Conservation (phyloP, 768 basidiomycete species). For the Leccinum pellstonianum region DNA sequence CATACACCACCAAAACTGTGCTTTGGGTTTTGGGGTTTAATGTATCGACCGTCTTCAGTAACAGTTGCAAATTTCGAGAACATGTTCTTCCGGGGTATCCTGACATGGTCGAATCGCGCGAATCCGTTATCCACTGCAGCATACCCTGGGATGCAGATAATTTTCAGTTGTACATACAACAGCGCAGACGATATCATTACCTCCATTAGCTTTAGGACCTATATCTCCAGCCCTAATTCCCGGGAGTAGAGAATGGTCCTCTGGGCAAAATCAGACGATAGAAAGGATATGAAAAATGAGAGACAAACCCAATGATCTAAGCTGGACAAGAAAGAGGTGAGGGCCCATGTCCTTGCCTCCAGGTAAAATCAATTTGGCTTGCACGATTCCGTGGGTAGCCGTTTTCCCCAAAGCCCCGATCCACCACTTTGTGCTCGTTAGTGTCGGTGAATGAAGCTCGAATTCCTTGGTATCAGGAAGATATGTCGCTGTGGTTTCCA, state of each 20-base stretch:
- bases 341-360: constrained; percentile 62
- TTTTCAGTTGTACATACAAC: neutral
- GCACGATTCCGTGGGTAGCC: constrained; percentile 72
- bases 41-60: constrained; percentile 61
- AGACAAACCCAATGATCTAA: constrained; percentile 56
- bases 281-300: neutral
- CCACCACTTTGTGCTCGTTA: constrained; percentile 85
- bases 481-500: constrained; percentile 79
- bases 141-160: constrained; percentile 39
- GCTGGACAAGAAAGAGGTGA: constrained; percentile 72
- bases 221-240: constrained; percentile 71
- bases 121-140: constrained; percentile 65
- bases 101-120: constrained; percentile 61
- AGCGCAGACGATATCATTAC: constrained; percentile 22
- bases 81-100: constrained; percentile 70
- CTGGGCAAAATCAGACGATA: constrained; percentile 32
- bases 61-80: constrained; percentile 72
- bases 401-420: constrained; percentile 70
- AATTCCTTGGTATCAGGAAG: constrained; percentile 66
- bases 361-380: constrained; percentile 70
- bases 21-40: constrained; percentile 69
- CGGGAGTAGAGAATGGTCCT: constrained; percentile 57
- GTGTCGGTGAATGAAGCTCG: constrained; percentile 70
- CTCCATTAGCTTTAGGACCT: constrained; percentile 36
- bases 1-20: constrained; percentile 73